Evolutionary conservation across 306 rosid genomes (phyloP).

Genomic region (Aeschynomene evenia): DNA sequence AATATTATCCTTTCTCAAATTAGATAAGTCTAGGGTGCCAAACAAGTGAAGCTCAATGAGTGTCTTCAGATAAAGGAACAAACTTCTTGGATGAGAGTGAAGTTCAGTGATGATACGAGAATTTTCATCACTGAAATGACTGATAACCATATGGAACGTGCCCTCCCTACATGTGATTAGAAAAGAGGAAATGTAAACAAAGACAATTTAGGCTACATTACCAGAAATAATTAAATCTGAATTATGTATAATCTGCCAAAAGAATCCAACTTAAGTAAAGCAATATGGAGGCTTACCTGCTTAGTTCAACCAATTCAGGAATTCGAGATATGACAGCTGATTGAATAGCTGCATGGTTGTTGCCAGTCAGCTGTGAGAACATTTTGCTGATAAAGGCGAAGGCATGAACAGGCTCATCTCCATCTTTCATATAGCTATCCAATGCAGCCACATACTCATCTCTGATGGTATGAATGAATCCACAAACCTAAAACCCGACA

Average conservation of each 20-base stretch:
- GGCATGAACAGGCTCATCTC: slow-evolving; percentile 80
- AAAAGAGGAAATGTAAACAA: slow-evolving; percentile 30
- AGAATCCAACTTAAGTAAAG: slow-evolving; percentile 9
- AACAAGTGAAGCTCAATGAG: slow-evolving; percentile 81
- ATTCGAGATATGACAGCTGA: slow-evolving; percentile 69
- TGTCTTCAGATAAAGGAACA: slow-evolving; percentile 89
- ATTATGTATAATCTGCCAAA: slow-evolving; percentile 2
- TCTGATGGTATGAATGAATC: slow-evolving; percentile 71
- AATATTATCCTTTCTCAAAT: slow-evolving; percentile 51
- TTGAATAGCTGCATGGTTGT: slow-evolving; percentile 49
- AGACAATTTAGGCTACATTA: slow-evolving; percentile 9
- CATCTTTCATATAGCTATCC: slow-evolving; percentile 89
- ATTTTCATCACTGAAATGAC: slow-evolving; percentile 67
- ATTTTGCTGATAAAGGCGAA: slow-evolving; percentile 78
- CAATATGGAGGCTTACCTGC: slow-evolving; percentile 55
- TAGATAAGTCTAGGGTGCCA: slow-evolving; percentile 69
- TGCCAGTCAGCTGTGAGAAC: slow-evolving; percentile 51
- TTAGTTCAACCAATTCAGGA: slow-evolving; percentile 70
- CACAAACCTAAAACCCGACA: slow-evolving; percentile 70
- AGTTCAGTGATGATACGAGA: slow-evolving; percentile 66
- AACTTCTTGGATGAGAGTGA: slow-evolving; percentile 71
- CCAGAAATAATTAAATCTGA: slow-evolving; percentile 15
- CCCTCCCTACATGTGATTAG: slow-evolving; percentile 62
- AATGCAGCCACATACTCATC: slow-evolving; percentile 74
- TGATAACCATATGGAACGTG: slow-evolving; percentile 64